A percentile compares a stretch with the other conserved stretches of the same genome.
Evolutionary conservation across 1,284 basidiomycete species (phyloP).

Genomic region (Ganoderma sp.): DNA sequence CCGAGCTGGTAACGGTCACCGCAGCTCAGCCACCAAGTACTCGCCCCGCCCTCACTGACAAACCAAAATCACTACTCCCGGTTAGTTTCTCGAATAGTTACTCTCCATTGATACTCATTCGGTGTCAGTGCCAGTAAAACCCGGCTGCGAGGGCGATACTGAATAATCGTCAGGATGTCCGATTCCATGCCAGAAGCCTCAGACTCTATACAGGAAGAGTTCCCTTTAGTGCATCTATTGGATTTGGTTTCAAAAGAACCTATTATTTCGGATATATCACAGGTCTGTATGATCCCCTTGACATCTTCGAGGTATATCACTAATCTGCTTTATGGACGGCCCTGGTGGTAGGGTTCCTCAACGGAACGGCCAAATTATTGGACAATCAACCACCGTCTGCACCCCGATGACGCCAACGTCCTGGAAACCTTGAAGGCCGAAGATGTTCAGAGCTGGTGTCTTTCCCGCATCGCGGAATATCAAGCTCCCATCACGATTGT

Average conservation of each 20-base stretch:
- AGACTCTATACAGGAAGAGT: not conserved
- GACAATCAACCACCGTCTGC: not conserved
- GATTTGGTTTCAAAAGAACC: not conserved
- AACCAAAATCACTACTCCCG: no score
- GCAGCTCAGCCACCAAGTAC: no score
- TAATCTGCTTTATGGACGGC: not conserved
- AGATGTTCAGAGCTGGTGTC: constrained; percentile 3
- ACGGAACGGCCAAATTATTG: not conserved
- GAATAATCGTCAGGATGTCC: no score
- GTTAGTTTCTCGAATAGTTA: no score
- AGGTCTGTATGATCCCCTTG: not conserved
- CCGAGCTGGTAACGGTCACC: no score
- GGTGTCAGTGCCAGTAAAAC: no score
- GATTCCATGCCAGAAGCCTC: no score
- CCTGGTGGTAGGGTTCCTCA: not conserved
- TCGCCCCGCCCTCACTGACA: no score
- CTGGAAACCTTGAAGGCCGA: not conserved
- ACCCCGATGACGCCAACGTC: not conserved
- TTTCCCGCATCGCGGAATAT: not conserved
- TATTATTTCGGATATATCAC: not conserved
- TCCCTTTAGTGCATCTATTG: not conserved
- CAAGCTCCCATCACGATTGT: not conserved
- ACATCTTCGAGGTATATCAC: not conserved
- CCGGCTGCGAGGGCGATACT: no score
- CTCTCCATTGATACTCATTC: no score